Base-by-base conservation (phyloP, 2,329 filamentous ascomycete species). In the Diplodia seriata region DNA sequence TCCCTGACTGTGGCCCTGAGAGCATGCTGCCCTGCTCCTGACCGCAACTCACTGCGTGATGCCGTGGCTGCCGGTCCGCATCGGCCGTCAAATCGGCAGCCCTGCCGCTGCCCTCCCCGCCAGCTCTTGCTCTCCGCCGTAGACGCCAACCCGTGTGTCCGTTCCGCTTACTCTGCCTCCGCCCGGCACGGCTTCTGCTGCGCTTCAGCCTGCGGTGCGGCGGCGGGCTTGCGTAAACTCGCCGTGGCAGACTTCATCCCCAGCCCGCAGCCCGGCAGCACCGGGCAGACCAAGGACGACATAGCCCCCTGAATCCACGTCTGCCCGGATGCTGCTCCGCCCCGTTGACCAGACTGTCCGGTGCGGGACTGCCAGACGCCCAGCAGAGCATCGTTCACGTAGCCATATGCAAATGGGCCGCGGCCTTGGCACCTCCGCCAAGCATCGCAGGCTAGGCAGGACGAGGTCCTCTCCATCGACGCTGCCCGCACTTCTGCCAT, bases 401-500 rank as follows among this genome's bases (percentile, higher is more conserved):
- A 50, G 29, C 38, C 40, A 29, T 61, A 50, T 62, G 59, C 26
- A 26, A 26, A 50, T 50, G 31, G 47, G 59, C 31, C 26, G 31
- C 26, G 59, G 43, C 29, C 59, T 63, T 63, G 59, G 59, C 47
- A 63, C 59, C 47, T 51, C 59, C 47, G 59, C 59, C 59, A 63
- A 63, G 59, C 59, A 63, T 63, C 59, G 47, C 47, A 18, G 59
- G n/a, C 59, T 63, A 53, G 59, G 59, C 59, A 63, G 59, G 31
- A 51, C 59, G 26, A 63, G 31, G 59, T 51, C 59, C 47, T 63
- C 26, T 12, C 50, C 43, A 63, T 63, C 47, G 40, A 33, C 43
- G 43, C 43, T n/a, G 20, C 20, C 40, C 14, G 38, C 36, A 2
- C 55, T 5, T 12, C 15, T 43, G 23, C 57, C 18, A 26, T 29